phyloP scores from a whole-genome alignment of 2,329 filamentous ascomycete genomes.

The Meredithiella fracta region DNA sequence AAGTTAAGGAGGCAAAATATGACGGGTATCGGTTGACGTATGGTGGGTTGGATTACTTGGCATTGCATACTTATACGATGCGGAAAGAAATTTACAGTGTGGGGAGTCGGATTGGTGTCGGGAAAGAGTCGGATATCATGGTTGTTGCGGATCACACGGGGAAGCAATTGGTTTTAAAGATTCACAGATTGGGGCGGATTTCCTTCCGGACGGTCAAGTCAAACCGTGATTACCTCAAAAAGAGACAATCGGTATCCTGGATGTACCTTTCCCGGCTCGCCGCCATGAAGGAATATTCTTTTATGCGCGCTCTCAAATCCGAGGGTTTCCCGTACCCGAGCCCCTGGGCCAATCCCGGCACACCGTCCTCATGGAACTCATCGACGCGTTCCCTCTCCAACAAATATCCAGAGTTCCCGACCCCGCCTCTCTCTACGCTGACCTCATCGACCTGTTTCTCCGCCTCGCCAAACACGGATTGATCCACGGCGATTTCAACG shows the following conservation, averaged over 20 bases:
- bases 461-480: conserved; percentile 70
- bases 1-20: conserved; percentile 90
- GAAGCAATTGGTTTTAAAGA: conserved; percentile 73
- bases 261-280: conserved; percentile 94
- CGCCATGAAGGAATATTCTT: conserved; percentile 84
- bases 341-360: conserved; percentile 82
- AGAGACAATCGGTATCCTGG: conserved; percentile 68
- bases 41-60: conserved; percentile 93
- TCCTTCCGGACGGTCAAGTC: conserved; percentile 93
- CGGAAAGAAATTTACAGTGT: conserved; percentile 74
- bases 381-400: conserved; percentile 81
- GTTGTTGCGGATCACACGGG: conserved; percentile 72
- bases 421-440: conserved; percentile 73
- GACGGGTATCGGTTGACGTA: conserved; percentile 95
- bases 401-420: conserved; percentile 75
- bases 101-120: conserved; percentile 84
- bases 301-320: conserved; percentile 72
- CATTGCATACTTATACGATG: conserved; percentile 74
- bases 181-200: conserved; percentile 86
- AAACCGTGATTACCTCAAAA: conserved; percentile 87
- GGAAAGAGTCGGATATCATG: conserved; percentile 95
- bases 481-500: conserved; percentile 97
- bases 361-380: conserved; percentile 87
- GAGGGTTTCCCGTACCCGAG: conserved; percentile 83
- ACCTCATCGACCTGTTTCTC: conserved; percentile 75